Conservation (phyloP, 1,139 yeast genomes). For the Debaryomycetaceae sp. region DNA sequence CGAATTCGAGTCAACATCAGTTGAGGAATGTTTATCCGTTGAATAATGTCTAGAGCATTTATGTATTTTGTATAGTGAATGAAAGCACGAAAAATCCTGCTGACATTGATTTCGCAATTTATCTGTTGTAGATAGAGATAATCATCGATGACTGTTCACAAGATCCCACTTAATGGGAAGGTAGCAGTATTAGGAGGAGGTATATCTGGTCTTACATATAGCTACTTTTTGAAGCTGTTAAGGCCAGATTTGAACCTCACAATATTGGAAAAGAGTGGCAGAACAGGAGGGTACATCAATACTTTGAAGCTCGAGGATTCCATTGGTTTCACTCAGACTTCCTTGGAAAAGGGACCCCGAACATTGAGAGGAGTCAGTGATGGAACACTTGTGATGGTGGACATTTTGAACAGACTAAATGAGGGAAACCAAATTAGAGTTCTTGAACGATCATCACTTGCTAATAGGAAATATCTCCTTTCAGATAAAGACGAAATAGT, state of each 20-base stretch:
- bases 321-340: constrained; percentile 13
- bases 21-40: background rate
- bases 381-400: constrained; percentile 61
- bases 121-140: constrained; percentile 1
- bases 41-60: background rate
- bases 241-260: constrained; percentile 70
- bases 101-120: background rate
- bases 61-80: background rate
- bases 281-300: constrained; percentile 80
- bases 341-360: constrained; percentile 71
- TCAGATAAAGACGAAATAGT: constrained; percentile 36
- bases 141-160: constrained; percentile 1
- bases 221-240: constrained; percentile 65
- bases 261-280: constrained; percentile 51
- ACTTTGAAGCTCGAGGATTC: constrained; percentile 29
- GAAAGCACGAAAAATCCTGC: background rate
- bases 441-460: constrained; percentile 45
- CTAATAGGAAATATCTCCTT: constrained; percentile 60
- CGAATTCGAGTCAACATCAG: background rate
- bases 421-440: constrained; percentile 43
- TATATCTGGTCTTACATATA: constrained; percentile 75
- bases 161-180: constrained; percentile 24
- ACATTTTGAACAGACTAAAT: constrained; percentile 48
- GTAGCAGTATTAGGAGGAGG: constrained; percentile 85
- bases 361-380: constrained; percentile 68